These are phyloP conservation scores for Pythium guiyangense DNA, from an alignment of 352 stramenopile species.

Conservation along the genomic window DNA sequence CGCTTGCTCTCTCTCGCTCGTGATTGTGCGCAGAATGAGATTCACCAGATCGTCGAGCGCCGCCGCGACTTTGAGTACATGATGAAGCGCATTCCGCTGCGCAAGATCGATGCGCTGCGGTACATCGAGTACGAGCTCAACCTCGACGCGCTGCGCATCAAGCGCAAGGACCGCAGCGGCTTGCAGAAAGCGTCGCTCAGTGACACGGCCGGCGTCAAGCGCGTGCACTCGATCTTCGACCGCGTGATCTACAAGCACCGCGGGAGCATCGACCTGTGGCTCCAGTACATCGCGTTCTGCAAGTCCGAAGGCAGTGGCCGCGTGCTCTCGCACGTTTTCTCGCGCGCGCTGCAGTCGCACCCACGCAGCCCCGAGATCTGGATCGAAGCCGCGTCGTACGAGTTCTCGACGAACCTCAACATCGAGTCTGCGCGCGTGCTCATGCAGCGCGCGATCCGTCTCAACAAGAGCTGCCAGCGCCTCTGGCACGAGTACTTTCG, in stretches of 20 bases:
- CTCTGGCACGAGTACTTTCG: slow-evolving; percentile 91
- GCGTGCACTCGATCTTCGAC: slow-evolving; percentile 86
- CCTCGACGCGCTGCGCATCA: slow-evolving; percentile 82
- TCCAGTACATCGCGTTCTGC: slow-evolving; percentile 89
- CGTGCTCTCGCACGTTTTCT: slow-evolving; percentile 78
- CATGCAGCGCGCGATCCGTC: slow-evolving; percentile 90
- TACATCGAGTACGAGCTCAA: slow-evolving; percentile 94
- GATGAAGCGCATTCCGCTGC: slow-evolving; percentile 82
- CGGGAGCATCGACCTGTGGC: slow-evolving; percentile 86
- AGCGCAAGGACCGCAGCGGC: slow-evolving; percentile 72
- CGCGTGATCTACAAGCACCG: slow-evolving; percentile 85
- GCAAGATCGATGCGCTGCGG: slow-evolving; percentile 90
- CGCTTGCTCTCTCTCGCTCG: too few relatives aligned
- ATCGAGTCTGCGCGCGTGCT: slow-evolving; percentile 85
- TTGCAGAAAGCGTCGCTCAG: slow-evolving; percentile 68
- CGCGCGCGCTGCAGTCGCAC: slow-evolving; percentile 82
- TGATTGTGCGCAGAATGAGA: slow-evolving; percentile 52
- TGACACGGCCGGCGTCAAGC: slow-evolving; percentile 63
- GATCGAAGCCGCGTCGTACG: slow-evolving; percentile 89
- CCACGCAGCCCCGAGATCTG: slow-evolving; percentile 83
- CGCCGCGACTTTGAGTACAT: slow-evolving; percentile 92
- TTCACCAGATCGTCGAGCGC: slow-evolving; percentile 88
- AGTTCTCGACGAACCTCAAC: slow-evolving; percentile 85
- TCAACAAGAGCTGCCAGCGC: slow-evolving; percentile 76
- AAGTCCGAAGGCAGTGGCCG: slow-evolving; percentile 66